Evolutionary conservation across 2,329 filamentous ascomycete species (phyloP), one percentile per base, ranked within the genome.

Genomic region (Aspergillus sp.): DNA sequence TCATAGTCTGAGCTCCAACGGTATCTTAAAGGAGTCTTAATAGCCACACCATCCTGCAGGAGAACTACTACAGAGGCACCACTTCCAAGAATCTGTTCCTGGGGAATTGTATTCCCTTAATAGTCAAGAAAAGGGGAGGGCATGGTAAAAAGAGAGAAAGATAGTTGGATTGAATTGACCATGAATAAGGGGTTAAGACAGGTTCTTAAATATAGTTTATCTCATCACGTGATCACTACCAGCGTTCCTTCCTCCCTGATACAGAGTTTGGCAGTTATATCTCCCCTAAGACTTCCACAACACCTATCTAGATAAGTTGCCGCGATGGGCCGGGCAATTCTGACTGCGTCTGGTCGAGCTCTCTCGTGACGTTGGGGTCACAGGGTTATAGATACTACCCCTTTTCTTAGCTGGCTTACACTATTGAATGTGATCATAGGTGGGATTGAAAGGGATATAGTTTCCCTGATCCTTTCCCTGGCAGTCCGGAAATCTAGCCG

Each of bases 21-120:
- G 39, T 59, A 58, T 46, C 57, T 55, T 17, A 66, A 53, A 8
- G 61, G 63, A 4, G 49, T 61, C 54, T 64, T 66, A 37, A 66
- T 37, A 12, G 64, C 65, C 6, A 60, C 11, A 19, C 33, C 54
- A 51, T 61, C 30, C 12, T 48, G 58, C 13, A 58, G 54, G 19
- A 64, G 15, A n/a, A 64, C 57, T 22, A 63, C 33, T 13, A 13
- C 57, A 40, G 63, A 57, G 13, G 54, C 37, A 39, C 63, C 61
- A 54, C 27, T 57, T 42, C 61, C 61, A 13, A 66, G 50, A 15
- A 65, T 22, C 27, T 58, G 42, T 6, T 59, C 48, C 15, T 51
- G 48, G 11, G 59, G 33, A 45, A 63, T 61, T 40, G 59, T 39
- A 52, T 60, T 48, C 22, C 61, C 61, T 33, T 55, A 40, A 44